Evolutionary conservation across 352 stramenopile species (phyloP), one percentile per base, ranked within the genome.

Genomic region (Globisporangium mamillatum): DNA sequence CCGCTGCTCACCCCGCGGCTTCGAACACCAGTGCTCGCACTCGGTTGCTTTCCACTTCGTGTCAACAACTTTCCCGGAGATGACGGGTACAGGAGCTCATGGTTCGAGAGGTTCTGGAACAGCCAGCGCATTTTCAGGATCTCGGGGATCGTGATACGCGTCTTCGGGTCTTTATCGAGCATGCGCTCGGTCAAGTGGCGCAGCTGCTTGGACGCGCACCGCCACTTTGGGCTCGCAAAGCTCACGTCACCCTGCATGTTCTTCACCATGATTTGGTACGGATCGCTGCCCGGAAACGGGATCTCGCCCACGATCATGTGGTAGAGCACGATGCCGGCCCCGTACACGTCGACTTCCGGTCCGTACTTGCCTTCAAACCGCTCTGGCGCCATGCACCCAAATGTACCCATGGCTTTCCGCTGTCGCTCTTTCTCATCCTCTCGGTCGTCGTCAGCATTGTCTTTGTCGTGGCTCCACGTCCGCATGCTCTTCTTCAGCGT

Each of bases 371-470:
- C 81, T 9, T 89, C 73, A 34, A 90, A 91, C 1, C 79, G 81
- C 70, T 89, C 80, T 0, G 81, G 80, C 7, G 83, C 80, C 83
- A 91, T 91, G 64, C 80, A 90, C 9, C 83, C 79, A 65, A 80
- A 90, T 4, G 83, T 90, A 0, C 80, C 79, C 2, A 72, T 68
- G 16, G 75, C 60, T 32, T 74, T 78, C 36, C 65, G 44, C 34
- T 63, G 46, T 3, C 63, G 66, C 22, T 55, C 48, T 24, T 66
- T 66, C 24, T 70, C 65, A 20, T 68, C 44, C 8, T 44, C 10
- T 10, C 27, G 27, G 14, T 64, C 32, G 4, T 50, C 68, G 18
- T 46, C 22, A 1, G 27, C 63, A 34, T 50, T 63, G 54, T 20
- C 38, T 46, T 75, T 63, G n/a, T 22, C 5, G 24, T 24, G 53